Conservation (phyloP, 2,329 filamentous ascomycete species). For the Arthrocladium fulminans region DNA sequence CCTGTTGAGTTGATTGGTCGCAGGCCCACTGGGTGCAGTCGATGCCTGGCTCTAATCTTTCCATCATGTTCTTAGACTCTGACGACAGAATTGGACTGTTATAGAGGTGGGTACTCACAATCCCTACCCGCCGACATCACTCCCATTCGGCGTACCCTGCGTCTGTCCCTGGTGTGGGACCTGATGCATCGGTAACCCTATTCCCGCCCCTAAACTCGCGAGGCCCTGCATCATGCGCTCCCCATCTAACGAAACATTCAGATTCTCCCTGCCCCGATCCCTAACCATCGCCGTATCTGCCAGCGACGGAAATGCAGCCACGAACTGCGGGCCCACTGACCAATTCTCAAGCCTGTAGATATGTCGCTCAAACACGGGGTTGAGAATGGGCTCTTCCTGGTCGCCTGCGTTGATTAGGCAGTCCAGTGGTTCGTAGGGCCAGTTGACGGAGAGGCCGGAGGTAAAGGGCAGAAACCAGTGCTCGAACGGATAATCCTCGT, state of each 20-base stretch:
- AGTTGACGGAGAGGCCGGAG: conserved; percentile 66
- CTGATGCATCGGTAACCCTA: background rate
- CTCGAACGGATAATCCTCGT: conserved; percentile 58
- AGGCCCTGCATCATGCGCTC: conserved; percentile 8
- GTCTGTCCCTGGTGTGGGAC: background rate
- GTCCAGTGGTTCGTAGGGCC: conserved; percentile 70
- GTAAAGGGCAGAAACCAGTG: conserved; percentile 79
- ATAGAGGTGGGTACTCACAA: no score
- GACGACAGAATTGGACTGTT: no score
- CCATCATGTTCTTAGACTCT: no score
- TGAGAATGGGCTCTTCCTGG: conserved; percentile 63
- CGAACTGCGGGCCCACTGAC: conserved; percentile 64
- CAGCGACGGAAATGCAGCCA: conserved; percentile 53
- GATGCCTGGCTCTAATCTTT: no score
- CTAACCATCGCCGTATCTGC: conserved; percentile 33
- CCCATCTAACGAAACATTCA: background rate
- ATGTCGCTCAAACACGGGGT: conserved; percentile 78
- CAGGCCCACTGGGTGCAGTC: no score
- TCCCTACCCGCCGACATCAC: background rate
- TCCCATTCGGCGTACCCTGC: background rate
- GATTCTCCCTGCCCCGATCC: background rate
- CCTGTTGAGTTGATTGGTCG: no score
- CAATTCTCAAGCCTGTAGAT: conserved; percentile 68
- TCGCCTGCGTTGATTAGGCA: conserved; percentile 50
- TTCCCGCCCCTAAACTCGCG: background rate